A percentile compares a stretch with the other conserved stretches of the same genome.
phyloP scores from a whole-genome alignment of 1,139 yeast genomes.

The Yamadazyma kanchanaburiensis region DNA sequence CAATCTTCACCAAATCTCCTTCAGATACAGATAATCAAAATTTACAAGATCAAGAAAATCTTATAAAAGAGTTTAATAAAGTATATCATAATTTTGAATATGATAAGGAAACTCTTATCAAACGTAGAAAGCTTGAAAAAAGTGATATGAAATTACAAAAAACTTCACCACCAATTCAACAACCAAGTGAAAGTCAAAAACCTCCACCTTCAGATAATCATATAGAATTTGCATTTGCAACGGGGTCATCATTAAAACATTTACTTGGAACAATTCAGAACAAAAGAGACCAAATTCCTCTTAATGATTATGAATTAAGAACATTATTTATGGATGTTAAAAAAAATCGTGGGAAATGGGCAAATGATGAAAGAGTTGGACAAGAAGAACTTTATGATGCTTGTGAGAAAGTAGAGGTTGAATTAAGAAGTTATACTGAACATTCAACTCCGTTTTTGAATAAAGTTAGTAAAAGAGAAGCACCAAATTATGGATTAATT shows the following conservation, averaged over 20 bases:
- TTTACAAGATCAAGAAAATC: conserved; percentile 35
- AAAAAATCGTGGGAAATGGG: conserved; percentile 96
- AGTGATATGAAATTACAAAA: conserved; percentile 70
- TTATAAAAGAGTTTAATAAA: conserved; percentile 46
- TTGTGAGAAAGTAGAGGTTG: conserved; percentile 90
- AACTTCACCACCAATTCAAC: conserved; percentile 2
- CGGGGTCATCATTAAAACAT: conserved; percentile 83
- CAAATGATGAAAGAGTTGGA: conserved; percentile 87
- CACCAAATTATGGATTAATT: conserved; percentile 89
- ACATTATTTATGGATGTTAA: conserved; percentile 88
- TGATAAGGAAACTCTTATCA: conserved; percentile 74
- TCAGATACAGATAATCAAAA: conserved; percentile 1
- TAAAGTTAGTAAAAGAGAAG: conserved; percentile 93
- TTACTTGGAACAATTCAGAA: conserved; percentile 74
- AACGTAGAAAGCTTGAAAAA: conserved; percentile 75
- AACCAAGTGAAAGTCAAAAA: conserved; percentile 4
- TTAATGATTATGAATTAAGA: conserved; percentile 84
- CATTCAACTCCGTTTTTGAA: conserved; percentile 95
- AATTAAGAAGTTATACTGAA: conserved; percentile 87
- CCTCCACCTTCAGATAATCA: conserved; percentile 27
- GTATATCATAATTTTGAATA: conserved; percentile 83
- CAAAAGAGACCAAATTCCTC: conserved; percentile 66
- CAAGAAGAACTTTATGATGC: conserved; percentile 98
- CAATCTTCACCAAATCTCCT: conserved; percentile 16
- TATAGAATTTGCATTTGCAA: conserved; percentile 27